Base-by-base conservation (phyloP, 2,329 filamentous ascomycete species). In the Aspergillus sp. region DNA sequence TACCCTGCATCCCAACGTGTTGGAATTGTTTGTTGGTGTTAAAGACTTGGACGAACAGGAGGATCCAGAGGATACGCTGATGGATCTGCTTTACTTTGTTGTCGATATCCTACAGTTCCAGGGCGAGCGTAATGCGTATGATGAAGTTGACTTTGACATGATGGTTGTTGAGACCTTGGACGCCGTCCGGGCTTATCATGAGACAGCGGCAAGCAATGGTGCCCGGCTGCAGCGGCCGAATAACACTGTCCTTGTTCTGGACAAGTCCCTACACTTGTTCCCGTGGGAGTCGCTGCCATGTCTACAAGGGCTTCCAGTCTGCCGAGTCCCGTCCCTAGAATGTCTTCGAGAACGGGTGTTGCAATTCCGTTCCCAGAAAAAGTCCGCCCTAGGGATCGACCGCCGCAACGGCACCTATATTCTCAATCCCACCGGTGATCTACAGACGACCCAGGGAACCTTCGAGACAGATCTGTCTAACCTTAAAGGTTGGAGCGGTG, bases 81-180 rank as follows among this genome's bases (percentile, higher is more conserved):
- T 89, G 64, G 95, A 99, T 71, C 79, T 99, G 26, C 83, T 99
- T 3, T 98, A 97, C 76, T 98, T 98, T 70, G 90, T 98, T 1
- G 88, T 99, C 5, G 95, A 99, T 67, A 93, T 98, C 51, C 81
- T 99, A 3, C 95, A 98, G 71, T 98, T 99, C 74, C 91, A 96
- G 65, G 95, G 95, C 15, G 96, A 99, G 76, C 85, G 87, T 48
- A 99, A 98, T 70, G 95, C 96, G 0, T 97, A 97, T 74, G 95
- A 99, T 66, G 95, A 99, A 76, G 90, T 99, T 61, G 93, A 98
- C 73, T 96, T 98, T 69, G 95, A 99, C 65, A 78, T 82, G 64
- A 96, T 99, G 85, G 86, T 93, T 5, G 83, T 98, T 39, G 92
- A 96, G 66, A 91, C 90, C 0, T 83, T 91, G 39, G 93, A 97